Conservation (phyloP, 257 asterid genomes). For the Lycium barbarum region DNA sequence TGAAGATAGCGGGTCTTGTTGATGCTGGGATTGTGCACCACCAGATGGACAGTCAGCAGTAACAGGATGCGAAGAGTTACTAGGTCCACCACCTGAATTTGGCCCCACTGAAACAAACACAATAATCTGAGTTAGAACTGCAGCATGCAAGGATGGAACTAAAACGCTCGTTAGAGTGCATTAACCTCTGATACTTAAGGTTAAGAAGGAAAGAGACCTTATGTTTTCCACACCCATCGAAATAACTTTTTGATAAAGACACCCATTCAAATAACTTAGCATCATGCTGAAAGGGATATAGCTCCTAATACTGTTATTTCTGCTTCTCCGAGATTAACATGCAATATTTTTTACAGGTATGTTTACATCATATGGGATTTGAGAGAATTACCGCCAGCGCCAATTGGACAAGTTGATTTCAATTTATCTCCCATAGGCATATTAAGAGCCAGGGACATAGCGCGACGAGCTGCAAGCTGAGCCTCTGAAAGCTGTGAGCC, state of each 20-base stretch:
- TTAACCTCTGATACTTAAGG: neutral
- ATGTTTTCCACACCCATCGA: neutral
- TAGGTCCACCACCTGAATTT: conserved; percentile 37
- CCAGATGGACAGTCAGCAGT: conserved; percentile 40
- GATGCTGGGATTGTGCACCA: conserved; percentile 36
- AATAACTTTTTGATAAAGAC: neutral
- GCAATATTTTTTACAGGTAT: neutral
- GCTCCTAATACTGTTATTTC: neutral
- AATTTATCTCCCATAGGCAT: conserved; percentile 61
- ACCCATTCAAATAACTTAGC: neutral
- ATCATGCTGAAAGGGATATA: neutral
- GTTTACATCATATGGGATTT: neutral
- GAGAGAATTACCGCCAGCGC: conserved; percentile 47
- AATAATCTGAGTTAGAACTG: neutral
- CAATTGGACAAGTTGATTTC: conserved; percentile 49
- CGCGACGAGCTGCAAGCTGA: conserved; percentile 75
- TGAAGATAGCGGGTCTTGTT: conserved; percentile 39
- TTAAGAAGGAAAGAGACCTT: neutral
- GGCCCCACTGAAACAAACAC: conserved; percentile 35
- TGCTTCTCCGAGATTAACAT: neutral
- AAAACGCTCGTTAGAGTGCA: neutral
- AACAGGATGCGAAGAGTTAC: conserved; percentile 33
- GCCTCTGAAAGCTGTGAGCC: conserved; percentile 68
- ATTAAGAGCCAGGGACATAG: conserved; percentile 61
- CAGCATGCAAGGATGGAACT: neutral